Percentiles rank a stretch among this genome's conserved stretches.
Conservation (phyloP, 2,329 filamentous ascomycete genomes). For the Colletotrichum nymphaeae region DNA sequence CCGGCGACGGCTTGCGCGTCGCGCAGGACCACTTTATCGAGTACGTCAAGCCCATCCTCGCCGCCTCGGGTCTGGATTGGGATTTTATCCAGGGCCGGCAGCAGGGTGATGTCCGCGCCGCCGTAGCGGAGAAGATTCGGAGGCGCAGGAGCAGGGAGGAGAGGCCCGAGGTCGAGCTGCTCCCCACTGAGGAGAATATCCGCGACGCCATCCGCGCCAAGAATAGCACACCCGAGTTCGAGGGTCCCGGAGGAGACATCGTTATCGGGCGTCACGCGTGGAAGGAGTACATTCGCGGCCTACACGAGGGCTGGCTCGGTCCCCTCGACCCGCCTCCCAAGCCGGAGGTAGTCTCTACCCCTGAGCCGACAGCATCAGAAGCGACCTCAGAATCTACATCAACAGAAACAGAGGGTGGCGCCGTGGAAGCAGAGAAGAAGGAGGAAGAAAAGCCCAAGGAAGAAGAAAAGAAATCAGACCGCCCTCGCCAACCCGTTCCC, state of each 20-base stretch:
- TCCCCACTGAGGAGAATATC: slow-evolving; percentile 66
- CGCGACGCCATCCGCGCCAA: slow-evolving; percentile 73
- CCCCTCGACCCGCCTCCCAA: slow-evolving; percentile 74
- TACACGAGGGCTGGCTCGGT: slow-evolving; percentile 97
- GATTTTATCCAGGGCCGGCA: slow-evolving; percentile 92
- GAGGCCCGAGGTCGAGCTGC: slow-evolving; percentile 58
- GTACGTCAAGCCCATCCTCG: slow-evolving; percentile 93
- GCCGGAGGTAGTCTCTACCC: slow-evolving; percentile 42
- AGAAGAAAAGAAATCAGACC: slow-evolving; percentile 66
- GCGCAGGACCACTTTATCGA: slow-evolving; percentile 97
- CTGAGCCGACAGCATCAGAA: slow-evolving; percentile 28
- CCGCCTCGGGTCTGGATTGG: slow-evolving; percentile 92
- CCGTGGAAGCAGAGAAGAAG: slow-evolving; percentile 25
- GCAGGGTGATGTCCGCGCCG: slow-evolving; percentile 92
- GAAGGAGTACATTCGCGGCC: slow-evolving; percentile 95
- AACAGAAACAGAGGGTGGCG: slow-evolving; percentile 38
- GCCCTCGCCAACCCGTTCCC: slow-evolving; percentile 73
- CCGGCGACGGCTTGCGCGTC: slow-evolving; percentile 83
- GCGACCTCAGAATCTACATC: slow-evolving; percentile 38
- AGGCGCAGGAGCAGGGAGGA: slow-evolving; percentile 72
- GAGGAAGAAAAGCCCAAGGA: slow-evolving; percentile 55
- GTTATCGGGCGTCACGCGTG: slow-evolving; percentile 92
- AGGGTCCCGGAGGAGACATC: slow-evolving; percentile 83
- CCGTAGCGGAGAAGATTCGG: slow-evolving; percentile 87
- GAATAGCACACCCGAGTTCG: slow-evolving; percentile 76